phyloP scores from a whole-genome alignment of 1,284 basidiomycete genomes.

The Meira nashicola region DNA sequence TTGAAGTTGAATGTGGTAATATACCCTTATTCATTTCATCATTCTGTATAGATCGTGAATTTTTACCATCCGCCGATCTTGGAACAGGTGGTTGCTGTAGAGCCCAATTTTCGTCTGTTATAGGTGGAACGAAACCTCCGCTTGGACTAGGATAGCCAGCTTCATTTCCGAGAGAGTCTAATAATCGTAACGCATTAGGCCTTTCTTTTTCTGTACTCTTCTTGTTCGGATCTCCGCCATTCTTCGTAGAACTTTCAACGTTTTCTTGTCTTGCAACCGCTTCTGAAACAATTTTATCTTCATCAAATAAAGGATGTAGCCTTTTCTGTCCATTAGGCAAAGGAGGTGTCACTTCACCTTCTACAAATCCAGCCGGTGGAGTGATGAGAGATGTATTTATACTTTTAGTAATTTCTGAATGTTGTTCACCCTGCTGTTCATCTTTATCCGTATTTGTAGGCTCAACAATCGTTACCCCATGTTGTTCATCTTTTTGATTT shows the following conservation, averaged over 20 bases:
- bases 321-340: background rate
- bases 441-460: too few species aligned
- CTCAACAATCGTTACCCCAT: too few species aligned
- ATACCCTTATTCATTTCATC: background rate
- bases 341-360: background rate
- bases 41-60: background rate
- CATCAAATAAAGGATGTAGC: constrained; percentile 6
- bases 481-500: too few species aligned
- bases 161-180: background rate
- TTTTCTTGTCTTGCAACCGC: background rate
- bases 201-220: background rate
- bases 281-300: background rate
- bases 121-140: constrained; percentile 5
- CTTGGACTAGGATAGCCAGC: constrained; percentile 6
- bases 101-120: constrained; percentile 5
- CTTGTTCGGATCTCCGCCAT: background rate
- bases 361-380: too few species aligned
- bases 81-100: background rate
- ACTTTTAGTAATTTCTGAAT: too few species aligned
- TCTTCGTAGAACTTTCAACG: background rate
- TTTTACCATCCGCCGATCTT: background rate
- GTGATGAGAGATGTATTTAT: too few species aligned
- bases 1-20: background rate
- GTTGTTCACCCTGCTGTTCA: too few species aligned
- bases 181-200: background rate